Evolutionary conservation across 768 basidiomycete genomes (phyloP), one percentile per base, ranked within the genome.

Genomic region (Mycena amicta): DNA sequence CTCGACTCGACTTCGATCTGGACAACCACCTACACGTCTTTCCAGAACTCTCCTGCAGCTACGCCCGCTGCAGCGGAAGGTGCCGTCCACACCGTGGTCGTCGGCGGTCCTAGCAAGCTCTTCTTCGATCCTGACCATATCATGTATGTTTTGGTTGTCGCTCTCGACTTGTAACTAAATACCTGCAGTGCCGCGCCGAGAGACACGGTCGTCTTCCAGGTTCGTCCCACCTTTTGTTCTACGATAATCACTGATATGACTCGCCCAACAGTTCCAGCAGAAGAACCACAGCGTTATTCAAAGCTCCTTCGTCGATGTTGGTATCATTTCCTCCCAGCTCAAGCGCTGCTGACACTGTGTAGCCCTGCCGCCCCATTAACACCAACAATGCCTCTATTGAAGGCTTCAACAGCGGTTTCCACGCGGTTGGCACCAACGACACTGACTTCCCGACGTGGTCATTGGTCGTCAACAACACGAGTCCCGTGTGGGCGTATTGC

Each of bases 251-350:
- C 40, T 27, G 41, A 40, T n/a, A n/a, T n/a, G n/a, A n/a, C n/a
- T n/a, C 23, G 22, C 57, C 31, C 46, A 62, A 45, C 61, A 84
- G 83, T 49, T 49, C 81, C 80, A 80, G 54, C 76, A 79, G 68
- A 87, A 87, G 80, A 89, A 88, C 72, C 86, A 88, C 74, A 82
- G 82, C 5, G 84, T 85, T 23, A 85, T 84, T 22, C 84, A 87
- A 70, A 83, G 83, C 11, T 75, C 81, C 3, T 88, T 89, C 69
- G 80, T 75, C 43, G 79, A 80, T 50, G n/a, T n/a, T n/a, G n/a
- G n/a, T n/a, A n/a, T n/a, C n/a, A n/a, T n/a, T n/a, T n/a, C n/a
- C n/a, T n/a, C n/a, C n/a, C n/a, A n/a, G n/a, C n/a, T n/a, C n/a
- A n/a, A n/a, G n/a, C n/a, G n/a, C n/a, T n/a, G n/a, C n/a, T n/a